These are phyloP conservation scores for Coemansia sp. DNA, from an alignment of 371 early-diverging fungal genomes.

Conservation along the genomic window DNA sequence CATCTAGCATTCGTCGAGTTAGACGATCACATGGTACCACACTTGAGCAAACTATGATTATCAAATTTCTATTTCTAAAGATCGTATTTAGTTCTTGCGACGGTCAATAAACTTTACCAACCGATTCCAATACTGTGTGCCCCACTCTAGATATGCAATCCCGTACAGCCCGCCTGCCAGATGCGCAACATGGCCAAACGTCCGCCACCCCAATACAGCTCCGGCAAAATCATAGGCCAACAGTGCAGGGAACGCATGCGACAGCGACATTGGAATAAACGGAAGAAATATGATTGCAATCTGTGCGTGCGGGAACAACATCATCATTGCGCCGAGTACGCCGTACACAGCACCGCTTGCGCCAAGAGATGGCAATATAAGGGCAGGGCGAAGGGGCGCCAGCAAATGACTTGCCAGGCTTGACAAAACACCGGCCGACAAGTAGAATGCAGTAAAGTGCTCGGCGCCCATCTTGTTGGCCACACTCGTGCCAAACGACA, in stretches of 20 bases:
- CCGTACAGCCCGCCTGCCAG: conserved; percentile 36
- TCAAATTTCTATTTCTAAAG: no score
- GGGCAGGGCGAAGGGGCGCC: conserved; percentile 50
- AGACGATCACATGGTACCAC: no score
- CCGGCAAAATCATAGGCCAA: conserved; percentile 38
- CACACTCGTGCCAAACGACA: conserved; percentile 58
- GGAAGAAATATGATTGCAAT: conserved; percentile 73
- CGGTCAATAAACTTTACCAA: background rate
- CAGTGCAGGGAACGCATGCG: conserved; percentile 47
- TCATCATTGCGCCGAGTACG: conserved; percentile 61
- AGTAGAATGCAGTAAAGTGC: conserved; percentile 77
- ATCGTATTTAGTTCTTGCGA: background rate
- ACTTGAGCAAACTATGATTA: no score
- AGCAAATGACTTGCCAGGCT: conserved; percentile 65
- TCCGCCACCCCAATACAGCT: conserved; percentile 27
- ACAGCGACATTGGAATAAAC: conserved; percentile 65
- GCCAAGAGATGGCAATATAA: conserved; percentile 68
- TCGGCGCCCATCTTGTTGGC: conserved; percentile 59
- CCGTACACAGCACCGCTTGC: conserved; percentile 80
- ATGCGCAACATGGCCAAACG: conserved; percentile 36
- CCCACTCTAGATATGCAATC: conserved; percentile 35
- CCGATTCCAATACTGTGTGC: conserved; percentile 12
- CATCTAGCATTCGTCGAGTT: no score
- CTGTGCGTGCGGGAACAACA: conserved; percentile 61
- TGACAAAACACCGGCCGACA: conserved; percentile 64